phyloP scores from a whole-genome alignment of 2,329 filamentous ascomycete genomes.

The Hypoxylon sp. region DNA sequence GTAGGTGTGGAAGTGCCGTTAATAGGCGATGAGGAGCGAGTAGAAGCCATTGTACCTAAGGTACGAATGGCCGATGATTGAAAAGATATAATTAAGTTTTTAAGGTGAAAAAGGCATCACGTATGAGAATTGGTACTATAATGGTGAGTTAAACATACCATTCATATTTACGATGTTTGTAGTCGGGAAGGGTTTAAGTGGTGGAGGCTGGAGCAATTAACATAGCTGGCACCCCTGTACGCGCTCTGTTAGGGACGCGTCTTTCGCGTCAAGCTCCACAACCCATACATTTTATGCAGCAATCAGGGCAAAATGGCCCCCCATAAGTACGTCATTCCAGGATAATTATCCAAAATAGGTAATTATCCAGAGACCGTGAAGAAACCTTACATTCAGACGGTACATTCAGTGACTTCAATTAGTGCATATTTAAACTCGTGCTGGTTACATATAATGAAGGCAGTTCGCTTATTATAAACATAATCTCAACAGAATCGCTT shows the following conservation, averaged over 20 bases:
- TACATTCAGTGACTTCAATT: slow-evolving; percentile 4
- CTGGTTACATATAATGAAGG: not conserved
- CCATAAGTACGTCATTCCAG: slow-evolving; percentile 2
- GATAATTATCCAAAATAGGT: no score
- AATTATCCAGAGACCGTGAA: no score
- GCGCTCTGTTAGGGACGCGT: slow-evolving; percentile 37
- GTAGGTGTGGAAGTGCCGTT: slow-evolving; percentile 61
- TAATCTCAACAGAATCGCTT: not conserved
- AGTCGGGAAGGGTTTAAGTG: slow-evolving; percentile 34
- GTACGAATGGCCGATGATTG: slow-evolving; percentile 24
- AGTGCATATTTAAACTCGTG: slow-evolving; percentile 5
- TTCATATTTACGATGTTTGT: slow-evolving; percentile 36
- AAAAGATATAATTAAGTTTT: slow-evolving; percentile 29
- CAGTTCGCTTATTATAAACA: not conserved
- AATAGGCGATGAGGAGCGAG: slow-evolving; percentile 62
- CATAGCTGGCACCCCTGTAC: slow-evolving; percentile 26
- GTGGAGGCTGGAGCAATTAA: slow-evolving; percentile 39
- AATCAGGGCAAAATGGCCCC: slow-evolving; percentile 27
- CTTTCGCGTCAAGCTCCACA: slow-evolving; percentile 39
- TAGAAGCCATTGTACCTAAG: slow-evolving; percentile 63
- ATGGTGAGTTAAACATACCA: slow-evolving; percentile 25
- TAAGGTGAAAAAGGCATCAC: slow-evolving; percentile 44
- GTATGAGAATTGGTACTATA: slow-evolving; percentile 29
- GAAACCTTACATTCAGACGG: no score
- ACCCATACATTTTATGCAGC: slow-evolving; percentile 26